phyloP scores from a whole-genome alignment of 192 early-diverging fungal species.

The Coemansia sp. region DNA sequence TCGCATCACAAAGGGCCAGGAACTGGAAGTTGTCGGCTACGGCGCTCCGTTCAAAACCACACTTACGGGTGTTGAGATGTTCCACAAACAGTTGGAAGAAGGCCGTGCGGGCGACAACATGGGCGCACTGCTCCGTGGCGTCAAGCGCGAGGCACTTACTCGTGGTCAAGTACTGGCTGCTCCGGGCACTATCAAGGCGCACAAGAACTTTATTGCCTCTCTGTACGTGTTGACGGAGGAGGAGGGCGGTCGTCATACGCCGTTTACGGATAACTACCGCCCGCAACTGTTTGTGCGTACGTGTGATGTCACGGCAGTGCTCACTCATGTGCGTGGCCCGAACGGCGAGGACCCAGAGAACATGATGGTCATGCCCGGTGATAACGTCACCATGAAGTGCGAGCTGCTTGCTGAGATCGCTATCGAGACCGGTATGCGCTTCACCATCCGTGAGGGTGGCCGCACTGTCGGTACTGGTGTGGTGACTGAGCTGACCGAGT shows the following conservation, averaged over 20 bases:
- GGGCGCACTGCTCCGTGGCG: slow-evolving; percentile 92
- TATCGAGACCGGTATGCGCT: slow-evolving; percentile 90
- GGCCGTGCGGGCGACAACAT: slow-evolving; percentile 99
- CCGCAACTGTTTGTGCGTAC: slow-evolving; percentile 95
- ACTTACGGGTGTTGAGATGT: slow-evolving; percentile 98
- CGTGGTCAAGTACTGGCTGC: slow-evolving; percentile 91
- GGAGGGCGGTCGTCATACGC: slow-evolving; percentile 97
- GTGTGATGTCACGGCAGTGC: slow-evolving; percentile 88
- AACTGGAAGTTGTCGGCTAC: slow-evolving; percentile 96
- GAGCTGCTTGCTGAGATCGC: slow-evolving; percentile 81
- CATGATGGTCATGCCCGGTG: slow-evolving; percentile 98
- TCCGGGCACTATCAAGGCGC: slow-evolving; percentile 90
- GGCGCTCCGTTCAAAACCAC: slow-evolving; percentile 87
- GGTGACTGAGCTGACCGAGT: slow-evolving; percentile 72
- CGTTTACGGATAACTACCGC: slow-evolving; percentile 95
- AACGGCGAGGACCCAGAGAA: slow-evolving; percentile 80
- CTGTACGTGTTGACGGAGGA: slow-evolving; percentile 96
- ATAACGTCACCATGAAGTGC: slow-evolving; percentile 87
- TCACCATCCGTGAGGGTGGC: slow-evolving; percentile 97
- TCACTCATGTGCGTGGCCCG: slow-evolving; percentile 68
- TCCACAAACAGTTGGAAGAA: slow-evolving; percentile 98
- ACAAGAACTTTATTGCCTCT: slow-evolving; percentile 91
- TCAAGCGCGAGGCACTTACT: slow-evolving; percentile 94
- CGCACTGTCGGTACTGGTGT: slow-evolving; percentile 97
- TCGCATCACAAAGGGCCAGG: slow-evolving; percentile 84